These are phyloP conservation scores for Petunia secreta DNA, from an alignment of 257 asterid genomes.

Conservation along the genomic window DNA sequence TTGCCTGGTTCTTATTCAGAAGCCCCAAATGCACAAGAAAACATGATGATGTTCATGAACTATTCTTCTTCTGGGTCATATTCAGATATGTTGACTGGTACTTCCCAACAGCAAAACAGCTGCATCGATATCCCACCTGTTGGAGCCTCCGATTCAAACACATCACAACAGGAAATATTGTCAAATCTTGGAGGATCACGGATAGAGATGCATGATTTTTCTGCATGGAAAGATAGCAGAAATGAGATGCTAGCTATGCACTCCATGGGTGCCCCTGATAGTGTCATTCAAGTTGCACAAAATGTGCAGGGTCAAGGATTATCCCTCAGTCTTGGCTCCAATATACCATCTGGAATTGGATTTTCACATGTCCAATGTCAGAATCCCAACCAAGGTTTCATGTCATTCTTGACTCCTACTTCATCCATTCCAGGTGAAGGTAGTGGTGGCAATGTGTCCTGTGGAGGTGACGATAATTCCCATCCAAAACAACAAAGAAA, in stretches of 20 bases:
- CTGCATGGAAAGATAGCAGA: constrained; percentile 53
- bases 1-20: constrained; percentile 57
- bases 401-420: constrained; percentile 44
- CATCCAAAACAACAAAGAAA: constrained; percentile 48
- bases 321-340: constrained; percentile 78
- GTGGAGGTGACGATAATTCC: constrained; percentile 47
- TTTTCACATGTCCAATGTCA: constrained; percentile 48
- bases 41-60: constrained; percentile 61
- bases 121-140: constrained; percentile 39
- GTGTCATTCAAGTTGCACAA: constrained; percentile 46
- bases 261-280: constrained; percentile 1
- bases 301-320: constrained; percentile 64
- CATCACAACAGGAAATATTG: constrained; percentile 50
- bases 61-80: constrained; percentile 59
- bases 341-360: constrained; percentile 52
- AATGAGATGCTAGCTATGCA: constrained; percentile 41
- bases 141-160: constrained; percentile 46
- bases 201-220: constrained; percentile 45
- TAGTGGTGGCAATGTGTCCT: constrained; percentile 41
- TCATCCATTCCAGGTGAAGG: constrained; percentile 41
- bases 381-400: constrained; percentile 43
- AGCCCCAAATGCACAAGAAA: constrained; percentile 45
- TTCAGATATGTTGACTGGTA: constrained; percentile 45
- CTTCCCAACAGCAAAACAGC: constrained; percentile 43
- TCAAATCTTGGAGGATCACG: constrained; percentile 52